These are phyloP conservation scores for Flaveria brownii DNA, from an alignment of 129 eudicot genomes.

Conservation along the genomic window DNA sequence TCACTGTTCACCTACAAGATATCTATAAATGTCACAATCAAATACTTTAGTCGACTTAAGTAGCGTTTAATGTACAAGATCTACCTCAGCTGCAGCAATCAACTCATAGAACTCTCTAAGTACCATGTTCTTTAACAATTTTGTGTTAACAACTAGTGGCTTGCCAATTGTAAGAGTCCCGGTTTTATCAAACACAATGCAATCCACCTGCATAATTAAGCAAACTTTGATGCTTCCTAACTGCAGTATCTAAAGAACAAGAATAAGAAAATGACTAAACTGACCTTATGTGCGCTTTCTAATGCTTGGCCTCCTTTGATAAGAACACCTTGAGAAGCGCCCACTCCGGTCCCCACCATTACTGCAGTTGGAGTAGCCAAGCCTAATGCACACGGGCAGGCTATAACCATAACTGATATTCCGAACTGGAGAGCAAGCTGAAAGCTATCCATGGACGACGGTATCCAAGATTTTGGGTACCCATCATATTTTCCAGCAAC, in stretches of 20 bases:
- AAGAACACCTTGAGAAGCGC: slow-evolving; percentile 91
- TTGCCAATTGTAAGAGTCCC: slow-evolving; percentile 83
- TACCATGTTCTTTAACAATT: slow-evolving; percentile 60
- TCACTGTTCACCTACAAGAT: slow-evolving; percentile 79
- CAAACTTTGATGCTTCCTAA: background rate
- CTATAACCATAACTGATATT: slow-evolving; percentile 88
- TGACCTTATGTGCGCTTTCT: slow-evolving; percentile 86
- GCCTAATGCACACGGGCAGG: slow-evolving; percentile 92
- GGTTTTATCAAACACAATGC: slow-evolving; percentile 87
- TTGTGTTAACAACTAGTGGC: slow-evolving; percentile 72
- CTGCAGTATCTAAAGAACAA: background rate
- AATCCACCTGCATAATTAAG: slow-evolving; percentile 52
- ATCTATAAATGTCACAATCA: background rate
- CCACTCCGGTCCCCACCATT: slow-evolving; percentile 94
- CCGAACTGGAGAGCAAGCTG: slow-evolving; percentile 91
- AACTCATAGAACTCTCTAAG: slow-evolving; percentile 59
- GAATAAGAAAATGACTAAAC: background rate
- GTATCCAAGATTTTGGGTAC: slow-evolving; percentile 77
- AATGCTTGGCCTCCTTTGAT: slow-evolving; percentile 94
- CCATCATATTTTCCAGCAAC: slow-evolving; percentile 55
- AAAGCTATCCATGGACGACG: slow-evolving; percentile 77
- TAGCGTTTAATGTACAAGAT: background rate
- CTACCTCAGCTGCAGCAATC: slow-evolving; percentile 89
- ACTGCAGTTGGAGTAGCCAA: slow-evolving; percentile 94
- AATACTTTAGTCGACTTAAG: background rate